A percentile compares a stretch with the other conserved stretches of the same genome.
Conservation (phyloP, 73 alveolate genomes). For the Breviolum minutum region DNA sequence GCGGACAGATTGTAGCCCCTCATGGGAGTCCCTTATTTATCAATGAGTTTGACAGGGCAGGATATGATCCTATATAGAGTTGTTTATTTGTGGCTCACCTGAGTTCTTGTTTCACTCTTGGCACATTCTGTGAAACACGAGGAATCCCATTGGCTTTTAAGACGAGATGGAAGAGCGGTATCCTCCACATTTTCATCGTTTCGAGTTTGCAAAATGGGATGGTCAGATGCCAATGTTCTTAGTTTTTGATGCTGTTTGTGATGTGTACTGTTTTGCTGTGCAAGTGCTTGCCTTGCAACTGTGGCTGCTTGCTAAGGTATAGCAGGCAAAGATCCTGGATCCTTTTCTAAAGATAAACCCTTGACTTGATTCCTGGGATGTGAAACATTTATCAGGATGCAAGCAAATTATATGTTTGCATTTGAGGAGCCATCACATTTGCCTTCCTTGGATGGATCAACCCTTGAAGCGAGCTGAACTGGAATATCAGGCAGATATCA, state of each 20-base stretch:
- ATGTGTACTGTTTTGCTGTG: neutral
- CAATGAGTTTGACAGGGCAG: too few relatives aligned
- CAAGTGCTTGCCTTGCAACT: neutral
- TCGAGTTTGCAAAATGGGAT: neutral
- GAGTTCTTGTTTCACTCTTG: neutral
- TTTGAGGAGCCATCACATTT: constrained; percentile 66
- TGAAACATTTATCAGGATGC: neutral
- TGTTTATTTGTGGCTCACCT: neutral
- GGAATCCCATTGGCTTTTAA: constrained; percentile 75
- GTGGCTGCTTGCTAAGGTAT: neutral
- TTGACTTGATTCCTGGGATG: neutral
- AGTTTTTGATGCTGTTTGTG: neutral
- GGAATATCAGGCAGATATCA: constrained; percentile 48
- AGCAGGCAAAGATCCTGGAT: constrained; percentile 93
- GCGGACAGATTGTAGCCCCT: too few relatives aligned
- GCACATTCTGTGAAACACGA: neutral
- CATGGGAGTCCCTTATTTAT: too few relatives aligned
- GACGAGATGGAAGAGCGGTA: constrained; percentile 33
- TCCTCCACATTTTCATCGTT: constrained; percentile 39
- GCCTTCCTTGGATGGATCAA: constrained; percentile 91
- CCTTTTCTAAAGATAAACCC: neutral
- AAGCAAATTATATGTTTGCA: neutral
- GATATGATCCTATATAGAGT: too few relatives aligned
- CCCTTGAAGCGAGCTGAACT: constrained; percentile 68
- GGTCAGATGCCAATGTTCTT: neutral